Evolutionary conservation across 78 protist genomes (phyloP), one percentile per base, ranked within the genome.

Genomic region (Isochrysis galbana): DNA sequence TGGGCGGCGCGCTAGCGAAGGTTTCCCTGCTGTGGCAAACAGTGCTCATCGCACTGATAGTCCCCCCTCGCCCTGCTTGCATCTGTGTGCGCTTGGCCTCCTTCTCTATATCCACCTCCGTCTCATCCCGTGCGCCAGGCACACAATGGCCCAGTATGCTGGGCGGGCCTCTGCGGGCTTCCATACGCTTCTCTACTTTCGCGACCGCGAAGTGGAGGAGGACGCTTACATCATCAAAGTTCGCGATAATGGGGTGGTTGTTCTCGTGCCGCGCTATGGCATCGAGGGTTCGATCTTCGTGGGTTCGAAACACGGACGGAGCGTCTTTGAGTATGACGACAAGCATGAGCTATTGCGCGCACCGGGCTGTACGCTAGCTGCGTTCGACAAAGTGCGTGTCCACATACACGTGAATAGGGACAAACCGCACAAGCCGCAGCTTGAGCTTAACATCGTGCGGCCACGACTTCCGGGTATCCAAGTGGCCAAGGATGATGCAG

Each of bases 141-240:
- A 2, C 61, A 51, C 61, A 14, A 51, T 51, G 61, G 61, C 61
- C 29, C 61, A 97, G 94, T 90, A 92, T 74, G 97, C 98, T 0
- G 87, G 94, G 44, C 94, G 99, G 22, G 95, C 96, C 23, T 93
- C 96, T 17, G 95, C 96, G 39, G 95, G 86, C 46, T 91, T 98
- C 25, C 95, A 97, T 70, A 93, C 98, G 42, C 78, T 94, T 48
- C 70, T 96, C 83, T 98, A 93, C 92, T 98, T 98, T 90, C 90
- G 91, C 39, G 94, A 78, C 23, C 25, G 78, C 32, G 5, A 7
- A 23, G 93, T 94, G 26, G 44, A 34, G 29, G 89, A 89, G 67
- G 92, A 36, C 84, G 92, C 67, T 11, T 34, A 78, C 67, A 88
- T 89, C 36, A 89, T 89, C 55, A 7, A 34, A 17, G 86, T 89